phyloP scores from a whole-genome alignment of 2,329 filamentous ascomycete genomes.

The Purpureocillium lavendulum region DNA sequence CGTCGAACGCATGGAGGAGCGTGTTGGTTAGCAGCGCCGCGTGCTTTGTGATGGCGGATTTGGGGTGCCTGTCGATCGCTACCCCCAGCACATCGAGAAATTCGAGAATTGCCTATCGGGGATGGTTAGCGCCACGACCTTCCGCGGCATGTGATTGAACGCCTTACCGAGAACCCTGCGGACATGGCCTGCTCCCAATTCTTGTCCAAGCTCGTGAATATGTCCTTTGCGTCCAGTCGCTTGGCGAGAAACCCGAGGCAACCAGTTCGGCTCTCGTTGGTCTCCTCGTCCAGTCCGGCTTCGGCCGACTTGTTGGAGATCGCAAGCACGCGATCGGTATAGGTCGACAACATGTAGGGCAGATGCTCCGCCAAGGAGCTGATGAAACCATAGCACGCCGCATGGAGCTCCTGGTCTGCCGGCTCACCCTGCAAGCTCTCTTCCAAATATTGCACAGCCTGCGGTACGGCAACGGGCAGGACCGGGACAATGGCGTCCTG shows the following conservation, averaged over 20 bases:
- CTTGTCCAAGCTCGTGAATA: conserved; percentile 63
- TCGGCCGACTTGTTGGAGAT: conserved; percentile 66
- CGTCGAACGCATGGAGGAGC: conserved; percentile 52
- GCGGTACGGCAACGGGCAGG: conserved; percentile 66
- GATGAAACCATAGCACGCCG: conserved; percentile 74
- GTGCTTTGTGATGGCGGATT: conserved; percentile 71
- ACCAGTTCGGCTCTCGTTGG: conserved; percentile 55
- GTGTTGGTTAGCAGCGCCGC: conserved; percentile 59
- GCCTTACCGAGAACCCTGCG: conserved; percentile 53
- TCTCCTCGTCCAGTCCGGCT: conserved; percentile 50
- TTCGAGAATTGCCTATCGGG: conserved; percentile 53
- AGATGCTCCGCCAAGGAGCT: conserved; percentile 73
- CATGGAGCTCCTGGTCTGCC: conserved; percentile 59
- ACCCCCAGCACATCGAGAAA: conserved; percentile 61
- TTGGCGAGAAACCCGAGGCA: conserved; percentile 69
- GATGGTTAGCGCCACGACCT: conserved; percentile 19
- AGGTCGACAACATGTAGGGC: conserved; percentile 79
- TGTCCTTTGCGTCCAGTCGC: conserved; percentile 67
- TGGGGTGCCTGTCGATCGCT: conserved; percentile 69
- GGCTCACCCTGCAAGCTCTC: conserved; percentile 46
- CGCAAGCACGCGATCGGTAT: conserved; percentile 63
- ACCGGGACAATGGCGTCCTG: conserved; percentile 80
- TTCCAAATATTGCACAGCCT: conserved; percentile 62
- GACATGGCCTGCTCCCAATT: conserved; percentile 61
- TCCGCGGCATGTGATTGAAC: not conserved